Conservation (phyloP, 306 rosid species). For the Argentina anserina region DNA sequence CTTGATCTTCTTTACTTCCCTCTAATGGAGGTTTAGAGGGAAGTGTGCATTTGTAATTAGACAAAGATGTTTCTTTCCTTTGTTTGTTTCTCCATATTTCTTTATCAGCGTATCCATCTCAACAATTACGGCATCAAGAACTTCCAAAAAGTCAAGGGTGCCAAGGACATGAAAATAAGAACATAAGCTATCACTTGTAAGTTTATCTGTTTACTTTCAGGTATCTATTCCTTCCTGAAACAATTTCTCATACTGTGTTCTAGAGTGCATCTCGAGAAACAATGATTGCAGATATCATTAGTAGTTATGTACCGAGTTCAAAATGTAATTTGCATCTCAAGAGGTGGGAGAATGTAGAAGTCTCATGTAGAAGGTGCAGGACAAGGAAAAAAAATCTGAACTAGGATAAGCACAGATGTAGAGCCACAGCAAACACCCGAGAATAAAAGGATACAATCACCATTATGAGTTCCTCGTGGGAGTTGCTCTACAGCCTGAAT, state of each 20-base stretch:
- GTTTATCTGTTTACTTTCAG: not conserved
- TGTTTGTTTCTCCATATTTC: constrained; percentile 63
- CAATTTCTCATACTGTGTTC: constrained; percentile 2
- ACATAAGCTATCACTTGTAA: constrained; percentile 5
- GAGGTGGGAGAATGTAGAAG: not conserved
- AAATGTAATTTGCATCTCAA: not conserved
- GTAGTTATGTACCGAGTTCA: not conserved
- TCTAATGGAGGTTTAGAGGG: constrained; percentile 67
- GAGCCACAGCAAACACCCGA: not conserved
- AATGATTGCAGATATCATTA: not conserved
- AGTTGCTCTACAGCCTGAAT: constrained; percentile 61
- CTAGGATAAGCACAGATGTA: not conserved
- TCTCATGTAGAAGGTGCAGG: not conserved
- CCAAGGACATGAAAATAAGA: constrained; percentile 18
- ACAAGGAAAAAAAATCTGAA: no score
- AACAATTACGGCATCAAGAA: constrained; percentile 86
- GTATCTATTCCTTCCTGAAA: constrained; percentile 19
- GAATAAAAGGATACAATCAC: constrained; percentile 78
- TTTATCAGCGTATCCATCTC: constrained; percentile 93
- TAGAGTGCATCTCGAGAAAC: not conserved
- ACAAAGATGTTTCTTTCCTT: constrained; percentile 76
- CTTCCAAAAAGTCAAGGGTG: constrained; percentile 69
- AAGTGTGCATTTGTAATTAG: constrained; percentile 73
- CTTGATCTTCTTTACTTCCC: constrained; percentile 85
- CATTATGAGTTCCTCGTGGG: constrained; percentile 66